Evolutionary conservation across 495 filamentous ascomycete species (phyloP).

Genomic region (Neurospora sp.): DNA sequence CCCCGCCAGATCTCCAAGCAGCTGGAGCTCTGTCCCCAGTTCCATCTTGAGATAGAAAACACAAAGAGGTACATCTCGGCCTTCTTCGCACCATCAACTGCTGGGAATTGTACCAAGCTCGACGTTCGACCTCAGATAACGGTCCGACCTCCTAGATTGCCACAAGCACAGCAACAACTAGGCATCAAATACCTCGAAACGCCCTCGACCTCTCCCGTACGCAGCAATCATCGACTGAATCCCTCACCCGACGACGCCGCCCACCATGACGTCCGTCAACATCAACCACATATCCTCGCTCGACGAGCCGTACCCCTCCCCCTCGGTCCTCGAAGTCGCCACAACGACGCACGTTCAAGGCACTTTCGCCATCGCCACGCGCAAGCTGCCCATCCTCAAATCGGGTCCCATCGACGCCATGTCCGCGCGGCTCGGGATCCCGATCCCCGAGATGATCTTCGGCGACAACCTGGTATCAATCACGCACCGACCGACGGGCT

Average conservation of each 20-base stretch:
- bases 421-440: conserved; percentile 64
- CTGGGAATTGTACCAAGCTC: neutral
- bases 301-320: conserved; percentile 17
- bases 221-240: neutral
- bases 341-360: conserved; percentile 42
- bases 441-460: conserved; percentile 97
- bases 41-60: neutral
- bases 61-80: neutral
- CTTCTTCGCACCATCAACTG: neutral
- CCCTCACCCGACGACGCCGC: neutral
- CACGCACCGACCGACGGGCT: conserved; percentile 56
- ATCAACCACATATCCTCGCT: conserved; percentile 25
- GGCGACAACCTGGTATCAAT: conserved; percentile 80
- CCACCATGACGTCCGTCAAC: neutral
- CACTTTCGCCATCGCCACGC: conserved; percentile 61
- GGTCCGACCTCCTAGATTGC: neutral
- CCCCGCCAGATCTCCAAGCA: neutral
- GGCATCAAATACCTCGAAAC: neutral
- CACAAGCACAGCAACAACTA: neutral
- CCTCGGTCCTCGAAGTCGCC: conserved; percentile 20
- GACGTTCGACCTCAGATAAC: neutral
- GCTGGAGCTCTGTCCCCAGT: neutral
- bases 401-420: conserved; percentile 82
- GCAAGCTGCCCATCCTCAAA: conserved; percentile 88
- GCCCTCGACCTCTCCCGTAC: neutral